Evolutionary conservation across 2,329 filamentous ascomycete species (phyloP).

Genomic region (Capronia americana): DNA sequence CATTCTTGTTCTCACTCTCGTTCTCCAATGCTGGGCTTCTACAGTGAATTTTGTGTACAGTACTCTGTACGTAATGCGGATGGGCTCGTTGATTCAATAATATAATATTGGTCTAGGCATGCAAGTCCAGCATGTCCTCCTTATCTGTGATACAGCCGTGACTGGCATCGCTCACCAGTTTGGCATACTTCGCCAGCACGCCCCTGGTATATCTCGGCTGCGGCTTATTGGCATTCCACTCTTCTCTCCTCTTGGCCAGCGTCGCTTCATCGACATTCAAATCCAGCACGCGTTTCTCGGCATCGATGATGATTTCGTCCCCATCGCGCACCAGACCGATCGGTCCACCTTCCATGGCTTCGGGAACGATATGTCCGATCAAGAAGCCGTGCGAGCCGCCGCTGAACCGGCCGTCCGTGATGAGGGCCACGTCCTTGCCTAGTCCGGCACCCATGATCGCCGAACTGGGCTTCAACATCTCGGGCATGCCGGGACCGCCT

Average conservation of each 20-base stretch:
- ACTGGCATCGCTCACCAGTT: constrained; percentile 54
- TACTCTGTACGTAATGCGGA: too few relatives aligned
- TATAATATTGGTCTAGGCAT: constrained; percentile 23
- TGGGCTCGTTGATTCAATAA: too few relatives aligned
- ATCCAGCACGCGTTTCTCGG: constrained; percentile 71
- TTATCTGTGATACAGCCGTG: constrained; percentile 57
- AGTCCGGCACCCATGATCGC: constrained; percentile 77
- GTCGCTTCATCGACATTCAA: constrained; percentile 71
- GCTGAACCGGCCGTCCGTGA: constrained; percentile 78
- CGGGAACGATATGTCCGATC: constrained; percentile 85
- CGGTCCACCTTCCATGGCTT: constrained; percentile 83
- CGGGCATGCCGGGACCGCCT: constrained; percentile 75
- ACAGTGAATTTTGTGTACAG: too few relatives aligned
- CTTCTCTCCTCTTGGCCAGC: constrained; percentile 62
- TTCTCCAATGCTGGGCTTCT: too few relatives aligned
- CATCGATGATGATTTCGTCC: constrained; percentile 81
- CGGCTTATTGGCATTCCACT: constrained; percentile 66
- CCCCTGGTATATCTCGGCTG: constrained; percentile 65
- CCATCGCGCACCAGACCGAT: constrained; percentile 83
- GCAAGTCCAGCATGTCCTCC: constrained; percentile 31
- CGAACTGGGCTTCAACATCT: constrained; percentile 75
- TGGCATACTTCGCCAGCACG: constrained; percentile 74
- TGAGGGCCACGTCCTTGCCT: constrained; percentile 71
- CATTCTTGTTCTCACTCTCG: too few relatives aligned
- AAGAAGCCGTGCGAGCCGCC: constrained; percentile 86